A percentile compares a stretch with the other conserved stretches of the same genome.
phyloP scores from a whole-genome alignment of 2,329 filamentous ascomycete genomes.

The Aspergillus puulaauensis region DNA sequence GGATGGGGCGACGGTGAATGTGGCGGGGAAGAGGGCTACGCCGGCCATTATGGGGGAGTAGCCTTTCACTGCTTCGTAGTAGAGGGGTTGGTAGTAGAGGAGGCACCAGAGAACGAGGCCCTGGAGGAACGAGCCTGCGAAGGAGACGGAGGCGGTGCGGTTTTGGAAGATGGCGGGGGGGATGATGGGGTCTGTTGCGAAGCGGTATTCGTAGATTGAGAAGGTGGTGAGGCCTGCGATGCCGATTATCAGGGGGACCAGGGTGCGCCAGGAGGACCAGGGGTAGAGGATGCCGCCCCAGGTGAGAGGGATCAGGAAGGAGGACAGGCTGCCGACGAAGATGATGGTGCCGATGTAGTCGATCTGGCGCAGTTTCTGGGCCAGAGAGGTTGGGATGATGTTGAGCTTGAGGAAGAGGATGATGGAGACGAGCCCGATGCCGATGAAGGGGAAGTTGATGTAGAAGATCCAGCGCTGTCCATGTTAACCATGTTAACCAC shows the following conservation, averaged over 20 bases:
- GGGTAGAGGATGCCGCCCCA: slow-evolving; percentile 30
- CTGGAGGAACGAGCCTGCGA: slow-evolving; percentile 16
- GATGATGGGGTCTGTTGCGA: slow-evolving; percentile 36
- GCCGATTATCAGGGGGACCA: slow-evolving; percentile 31
- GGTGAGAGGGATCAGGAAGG: slow-evolving; percentile 31
- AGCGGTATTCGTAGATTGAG: slow-evolving; percentile 15
- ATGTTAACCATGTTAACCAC: background rate
- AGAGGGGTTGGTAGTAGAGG: slow-evolving; percentile 43
- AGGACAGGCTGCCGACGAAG: slow-evolving; percentile 26
- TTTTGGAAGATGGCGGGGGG: slow-evolving; percentile 47
- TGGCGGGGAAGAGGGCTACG: slow-evolving; percentile 30
- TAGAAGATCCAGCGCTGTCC: slow-evolving; percentile 38
- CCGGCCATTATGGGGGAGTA: slow-evolving; percentile 34
- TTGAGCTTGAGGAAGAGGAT: slow-evolving; percentile 6
- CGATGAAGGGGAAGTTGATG: slow-evolving; percentile 38
- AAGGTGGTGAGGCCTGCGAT: slow-evolving; percentile 25
- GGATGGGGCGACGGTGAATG: slow-evolving; percentile 22
- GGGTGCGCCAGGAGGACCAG: slow-evolving; percentile 30
- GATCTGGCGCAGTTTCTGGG: slow-evolving; percentile 20
- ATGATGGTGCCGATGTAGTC: slow-evolving; percentile 32
- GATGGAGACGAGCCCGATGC: slow-evolving; percentile 21
- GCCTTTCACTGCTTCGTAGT: slow-evolving; percentile 45
- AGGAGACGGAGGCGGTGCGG: slow-evolving; percentile 30
- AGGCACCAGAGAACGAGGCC: slow-evolving; percentile 15
- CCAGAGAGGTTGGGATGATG: background rate